phyloP scores from a whole-genome alignment of 2,329 filamentous ascomycete species.

The Periconia sp. region DNA sequence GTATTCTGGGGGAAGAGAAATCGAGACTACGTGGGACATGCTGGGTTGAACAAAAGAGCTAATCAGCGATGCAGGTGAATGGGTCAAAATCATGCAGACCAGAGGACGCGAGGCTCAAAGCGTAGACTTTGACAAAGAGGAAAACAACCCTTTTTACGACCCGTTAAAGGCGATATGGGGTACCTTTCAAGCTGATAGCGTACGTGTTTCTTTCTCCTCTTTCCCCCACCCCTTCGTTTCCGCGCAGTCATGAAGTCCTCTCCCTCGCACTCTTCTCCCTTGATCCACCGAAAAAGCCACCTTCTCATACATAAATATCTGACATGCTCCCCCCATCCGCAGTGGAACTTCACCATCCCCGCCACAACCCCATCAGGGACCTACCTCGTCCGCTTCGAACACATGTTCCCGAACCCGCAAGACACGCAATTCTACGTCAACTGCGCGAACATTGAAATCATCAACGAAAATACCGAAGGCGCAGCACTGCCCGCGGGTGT shows the following conservation, averaged over 20 bases:
- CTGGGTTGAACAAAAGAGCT: background rate
- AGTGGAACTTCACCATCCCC: constrained; percentile 23
- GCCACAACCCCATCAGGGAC: constrained; percentile 15
- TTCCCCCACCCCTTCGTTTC: background rate
- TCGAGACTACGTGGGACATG: background rate
- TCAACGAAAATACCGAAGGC: background rate
- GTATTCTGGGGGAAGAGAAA: background rate
- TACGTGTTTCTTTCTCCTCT: constrained; percentile 1
- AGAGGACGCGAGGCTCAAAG: constrained; percentile 6
- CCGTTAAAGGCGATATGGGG: constrained; percentile 9
- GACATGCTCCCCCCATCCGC: background rate
- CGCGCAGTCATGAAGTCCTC: background rate
- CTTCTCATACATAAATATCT: no score
- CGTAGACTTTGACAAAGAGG: constrained; percentile 3
- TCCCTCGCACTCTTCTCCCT: no score
- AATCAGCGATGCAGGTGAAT: background rate
- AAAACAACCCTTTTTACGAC: constrained; percentile 1
- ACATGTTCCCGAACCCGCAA: constrained; percentile 9
- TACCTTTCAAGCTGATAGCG: constrained; percentile 4
- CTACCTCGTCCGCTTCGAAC: constrained; percentile 17
- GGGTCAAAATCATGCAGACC: constrained; percentile 11
- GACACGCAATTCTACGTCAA: constrained; percentile 18
- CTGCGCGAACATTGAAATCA: constrained; percentile 17
- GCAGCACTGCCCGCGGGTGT: constrained; percentile 4
- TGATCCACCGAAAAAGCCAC: background rate